Evolutionary conservation across 169 alveolate genomes (phyloP).

Genomic region (Eimeria maxima): DNA sequence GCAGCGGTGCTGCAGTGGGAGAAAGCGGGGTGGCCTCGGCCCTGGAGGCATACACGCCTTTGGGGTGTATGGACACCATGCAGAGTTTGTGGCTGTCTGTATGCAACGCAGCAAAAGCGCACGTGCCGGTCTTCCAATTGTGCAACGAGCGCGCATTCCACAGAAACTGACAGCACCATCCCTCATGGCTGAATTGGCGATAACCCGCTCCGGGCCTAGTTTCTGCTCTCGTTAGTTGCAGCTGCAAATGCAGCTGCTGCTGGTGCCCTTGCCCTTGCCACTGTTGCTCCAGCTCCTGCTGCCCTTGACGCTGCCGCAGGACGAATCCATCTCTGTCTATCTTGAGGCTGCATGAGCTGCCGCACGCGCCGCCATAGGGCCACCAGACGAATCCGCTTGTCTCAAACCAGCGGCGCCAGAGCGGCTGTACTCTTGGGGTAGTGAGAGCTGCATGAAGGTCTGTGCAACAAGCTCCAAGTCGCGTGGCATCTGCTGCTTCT

Average conservation of each 20-base stretch:
- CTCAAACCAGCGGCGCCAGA: constrained; percentile 72
- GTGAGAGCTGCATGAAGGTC: constrained; percentile 60
- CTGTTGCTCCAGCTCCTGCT: neutral
- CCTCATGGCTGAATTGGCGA: constrained; percentile 69
- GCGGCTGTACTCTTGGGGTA: constrained; percentile 70
- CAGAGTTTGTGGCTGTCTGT: constrained; percentile 52
- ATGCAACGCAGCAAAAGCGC: constrained; percentile 39
- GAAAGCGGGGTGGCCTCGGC: constrained; percentile 39
- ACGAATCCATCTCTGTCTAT: constrained; percentile 64
- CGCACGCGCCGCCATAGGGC: constrained; percentile 77
- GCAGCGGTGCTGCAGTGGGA: constrained; percentile 28
- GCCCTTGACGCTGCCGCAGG: constrained; percentile 19
- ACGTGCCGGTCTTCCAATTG: constrained; percentile 44
- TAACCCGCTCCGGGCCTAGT: constrained; percentile 39
- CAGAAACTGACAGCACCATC: constrained; percentile 73
- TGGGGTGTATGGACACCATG: constrained; percentile 75
- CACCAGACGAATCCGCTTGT: constrained; percentile 72
- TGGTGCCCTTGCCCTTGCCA: constrained; percentile 6
- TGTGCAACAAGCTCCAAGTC: constrained; percentile 30
- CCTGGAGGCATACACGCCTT: constrained; percentile 69
- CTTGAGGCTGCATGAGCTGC: constrained; percentile 25
- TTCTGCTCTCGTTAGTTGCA: neutral
- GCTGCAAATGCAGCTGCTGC: constrained; percentile 31
- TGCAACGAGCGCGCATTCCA: constrained; percentile 61
- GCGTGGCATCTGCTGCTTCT: constrained; percentile 66